These are phyloP conservation scores for Sphaerulina musiva DNA, from an alignment of 2,329 filamentous ascomycete species.

Conservation along the genomic window DNA sequence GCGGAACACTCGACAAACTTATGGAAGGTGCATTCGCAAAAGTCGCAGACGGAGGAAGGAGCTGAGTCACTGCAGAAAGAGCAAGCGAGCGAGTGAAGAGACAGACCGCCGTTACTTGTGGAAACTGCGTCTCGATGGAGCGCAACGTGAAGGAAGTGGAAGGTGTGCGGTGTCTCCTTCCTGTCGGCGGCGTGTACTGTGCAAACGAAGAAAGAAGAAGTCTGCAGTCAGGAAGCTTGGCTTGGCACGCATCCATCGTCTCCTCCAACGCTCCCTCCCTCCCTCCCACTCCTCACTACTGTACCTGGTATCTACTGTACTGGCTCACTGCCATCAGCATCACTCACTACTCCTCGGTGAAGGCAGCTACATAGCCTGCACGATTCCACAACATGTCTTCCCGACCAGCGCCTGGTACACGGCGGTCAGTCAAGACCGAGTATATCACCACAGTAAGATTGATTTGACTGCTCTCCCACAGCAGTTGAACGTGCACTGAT, in stretches of 20 bases:
- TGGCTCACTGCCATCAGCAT: not conserved
- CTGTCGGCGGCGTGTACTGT: too few relatives aligned
- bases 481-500: constrained; percentile 1
- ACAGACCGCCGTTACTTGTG: not conserved
- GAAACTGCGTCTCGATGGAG: not conserved
- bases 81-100: not conserved
- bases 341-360: not conserved
- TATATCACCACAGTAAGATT: constrained; percentile 84
- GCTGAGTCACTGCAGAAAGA: not conserved
- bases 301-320: too few relatives aligned
- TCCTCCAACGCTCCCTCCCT: not conserved
- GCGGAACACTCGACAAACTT: not conserved
- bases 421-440: constrained; percentile 72
- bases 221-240: not conserved
- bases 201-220: not conserved
- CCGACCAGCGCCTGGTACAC: constrained; percentile 33
- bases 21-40: not conserved
- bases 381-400: constrained; percentile 29
- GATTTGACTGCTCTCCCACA: not conserved
- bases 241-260: not conserved
- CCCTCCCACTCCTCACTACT: too few relatives aligned
- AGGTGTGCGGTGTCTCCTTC: too few relatives aligned
- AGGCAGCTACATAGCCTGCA: not conserved
- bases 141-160: not conserved
- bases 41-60: not conserved